A percentile compares a stretch with the other conserved stretches of the same genome.
phyloP scores from a whole-genome alignment of 169 alveolate genomes.

The Perkinsus marinus region DNA sequence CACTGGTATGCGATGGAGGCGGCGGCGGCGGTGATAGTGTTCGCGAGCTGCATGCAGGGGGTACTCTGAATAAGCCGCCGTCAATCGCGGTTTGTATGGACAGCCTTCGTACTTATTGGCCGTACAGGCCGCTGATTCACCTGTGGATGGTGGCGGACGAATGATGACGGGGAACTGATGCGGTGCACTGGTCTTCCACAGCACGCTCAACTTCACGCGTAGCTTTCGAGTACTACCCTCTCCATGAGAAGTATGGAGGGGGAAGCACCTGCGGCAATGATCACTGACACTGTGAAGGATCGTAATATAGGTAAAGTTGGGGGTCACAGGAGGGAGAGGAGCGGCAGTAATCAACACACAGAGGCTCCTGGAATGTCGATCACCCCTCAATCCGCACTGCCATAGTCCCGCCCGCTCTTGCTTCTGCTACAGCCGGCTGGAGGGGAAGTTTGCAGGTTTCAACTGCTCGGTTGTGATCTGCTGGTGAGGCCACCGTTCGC shows the following conservation, averaged over 20 bases:
- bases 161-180: not conserved
- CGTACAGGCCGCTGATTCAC: no score
- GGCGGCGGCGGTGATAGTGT: no score
- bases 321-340: not conserved
- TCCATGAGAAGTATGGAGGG: not conserved
- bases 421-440: not conserved
- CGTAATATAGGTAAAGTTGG: no score
- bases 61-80: no score
- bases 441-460: not conserved
- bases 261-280: not conserved
- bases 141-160: no score
- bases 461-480: not conserved
- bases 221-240: not conserved
- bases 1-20: not conserved
- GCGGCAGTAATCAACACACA: no score
- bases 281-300: no score
- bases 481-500: not conserved
- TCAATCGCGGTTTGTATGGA: no score
- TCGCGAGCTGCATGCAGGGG: no score
- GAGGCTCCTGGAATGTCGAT: not conserved
- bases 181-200: not conserved
- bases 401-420: not conserved
- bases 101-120: no score
- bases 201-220: not conserved
- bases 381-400: not conserved